Conservation (phyloP, 179 eudicot species). For the Silene vulgaris region DNA sequence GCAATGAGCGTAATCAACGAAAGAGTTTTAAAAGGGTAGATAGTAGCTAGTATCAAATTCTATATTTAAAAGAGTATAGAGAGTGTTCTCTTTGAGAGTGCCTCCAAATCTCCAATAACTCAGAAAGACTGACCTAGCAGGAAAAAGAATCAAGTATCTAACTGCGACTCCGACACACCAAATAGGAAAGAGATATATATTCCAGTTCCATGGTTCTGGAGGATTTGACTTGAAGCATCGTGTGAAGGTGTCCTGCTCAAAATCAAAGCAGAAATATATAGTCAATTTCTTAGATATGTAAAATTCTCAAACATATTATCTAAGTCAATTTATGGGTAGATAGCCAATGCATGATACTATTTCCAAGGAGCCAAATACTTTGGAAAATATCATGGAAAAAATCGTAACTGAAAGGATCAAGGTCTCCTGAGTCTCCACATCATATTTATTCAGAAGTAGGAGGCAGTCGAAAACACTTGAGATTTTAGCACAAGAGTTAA, state of each 20-base stretch:
- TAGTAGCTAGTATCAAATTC: no score
- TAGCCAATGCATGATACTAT: no score
- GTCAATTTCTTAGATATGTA: slow-evolving; percentile 1
- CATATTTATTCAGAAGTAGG: no score
- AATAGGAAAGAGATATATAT: slow-evolving; percentile 71
- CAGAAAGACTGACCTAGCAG: slow-evolving; percentile 48
- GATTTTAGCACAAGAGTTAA: not conserved
- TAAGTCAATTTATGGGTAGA: not conserved
- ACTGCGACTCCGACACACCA: slow-evolving; percentile 76
- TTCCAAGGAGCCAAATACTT: not conserved
- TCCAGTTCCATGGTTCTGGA: slow-evolving; percentile 94
- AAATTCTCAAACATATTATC: not conserved
- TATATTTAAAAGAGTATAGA: no score
- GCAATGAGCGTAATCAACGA: no score
- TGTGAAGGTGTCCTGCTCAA: slow-evolving; percentile 78
- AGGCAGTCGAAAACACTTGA: no score
- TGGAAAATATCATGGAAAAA: not conserved
- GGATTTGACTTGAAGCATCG: slow-evolving; percentile 91
- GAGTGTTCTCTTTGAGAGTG: no score
- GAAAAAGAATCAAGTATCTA: slow-evolving; percentile 72
- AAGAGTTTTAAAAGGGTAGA: no score
- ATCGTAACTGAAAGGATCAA: not conserved
- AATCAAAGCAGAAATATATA: not conserved
- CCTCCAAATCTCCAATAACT: not conserved
- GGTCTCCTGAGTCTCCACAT: not conserved